Base-by-base conservation (phyloP, 2,329 filamentous ascomycete species). In the Paraconiothyrium sp. region DNA sequence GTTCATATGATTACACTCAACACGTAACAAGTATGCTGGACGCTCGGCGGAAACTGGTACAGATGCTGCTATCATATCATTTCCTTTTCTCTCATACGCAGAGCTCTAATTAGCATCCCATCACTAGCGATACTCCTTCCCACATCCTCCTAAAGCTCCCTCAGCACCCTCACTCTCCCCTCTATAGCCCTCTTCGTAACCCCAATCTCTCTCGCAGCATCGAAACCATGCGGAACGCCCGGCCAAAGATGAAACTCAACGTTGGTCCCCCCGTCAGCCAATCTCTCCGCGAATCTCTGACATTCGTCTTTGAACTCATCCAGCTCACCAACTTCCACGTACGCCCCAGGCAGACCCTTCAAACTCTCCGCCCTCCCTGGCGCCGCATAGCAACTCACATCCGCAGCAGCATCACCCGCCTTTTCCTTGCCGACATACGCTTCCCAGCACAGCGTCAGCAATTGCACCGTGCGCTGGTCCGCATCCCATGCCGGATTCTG, bases 281-380 rank as follows among this genome's bases (percentile, higher is more conserved):
- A 9, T 9, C 41, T 44, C 41, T n/a, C 41, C 41, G 79, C 81
- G 67, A 79, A 83, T 24, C 72, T 70, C n/a, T 83, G 54, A 58
- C 71, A 71, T 61, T 84, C 81, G 6, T 81, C 76, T 3, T 78
- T 71, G 63, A 83, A 84, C 27, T 82, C 66, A 67, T 85, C 82
- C 22, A 81, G 64, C 10, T 76, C 71, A 0, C 82, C 81, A 7
- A 80, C 75, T 46, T 82, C 79, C 24, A 85, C 78, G 61, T 82
- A 84, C 1, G 80, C 75, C 1, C 79, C 72, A 9, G 83, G 82
- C 43, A 84, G 68, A 0, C 77, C 77, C 1, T 39, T 32, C 3
- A 65, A 13, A 39, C 72, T 69, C 34, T 67, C 69, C 44, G 73
- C 76, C 0, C 80, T 71, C 1, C 72, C 73, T 0, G 82, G 80